Evolutionary conservation across 2,329 filamentous ascomycete genomes (phyloP).

Genomic region (Cordyceps javanica): DNA sequence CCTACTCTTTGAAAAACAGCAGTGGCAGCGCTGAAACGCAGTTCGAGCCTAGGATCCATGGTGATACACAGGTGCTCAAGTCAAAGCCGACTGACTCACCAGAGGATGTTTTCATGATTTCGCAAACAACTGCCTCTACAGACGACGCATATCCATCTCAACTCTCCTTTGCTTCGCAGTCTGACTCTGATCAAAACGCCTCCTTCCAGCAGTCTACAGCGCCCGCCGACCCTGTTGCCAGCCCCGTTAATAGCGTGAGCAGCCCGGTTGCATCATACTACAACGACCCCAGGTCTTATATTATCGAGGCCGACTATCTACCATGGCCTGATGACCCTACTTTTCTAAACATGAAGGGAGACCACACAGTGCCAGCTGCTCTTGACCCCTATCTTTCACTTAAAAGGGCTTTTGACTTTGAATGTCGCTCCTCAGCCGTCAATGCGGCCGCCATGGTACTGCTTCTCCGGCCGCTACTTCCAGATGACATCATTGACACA

Average conservation of each 20-base stretch:
- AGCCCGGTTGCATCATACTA: slow-evolving; percentile 25
- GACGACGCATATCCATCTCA: slow-evolving; percentile 29
- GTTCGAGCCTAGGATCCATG: slow-evolving; percentile 8
- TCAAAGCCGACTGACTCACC: slow-evolving; percentile 23
- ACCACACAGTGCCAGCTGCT: slow-evolving; percentile 26
- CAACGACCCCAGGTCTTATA: slow-evolving; percentile 33
- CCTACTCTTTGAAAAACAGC: slow-evolving; percentile 17
- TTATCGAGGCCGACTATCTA: slow-evolving; percentile 54
- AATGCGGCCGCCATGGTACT: slow-evolving; percentile 57
- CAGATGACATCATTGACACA: slow-evolving; percentile 46
- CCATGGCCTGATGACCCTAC: slow-evolving; percentile 51
- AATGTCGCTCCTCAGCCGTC: slow-evolving; percentile 48
- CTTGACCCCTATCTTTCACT: slow-evolving; percentile 52
- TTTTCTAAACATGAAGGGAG: slow-evolving; percentile 38
- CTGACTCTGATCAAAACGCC: slow-evolving; percentile 19
- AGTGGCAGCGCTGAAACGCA: slow-evolving; percentile 8
- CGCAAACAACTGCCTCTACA: slow-evolving; percentile 38
- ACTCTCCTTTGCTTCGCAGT: slow-evolving; percentile 24
- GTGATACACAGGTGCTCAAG: background rate
- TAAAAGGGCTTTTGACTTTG: slow-evolving; percentile 48
- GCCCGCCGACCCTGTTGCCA: slow-evolving; percentile 14
- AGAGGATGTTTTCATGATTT: slow-evolving; percentile 38
- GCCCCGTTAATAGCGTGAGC: slow-evolving; percentile 20
- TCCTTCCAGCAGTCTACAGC: slow-evolving; percentile 12
- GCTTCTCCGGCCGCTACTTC: slow-evolving; percentile 51